A percentile compares a stretch with the other conserved stretches of the same genome.
Conservation (phyloP, 257 asterid genomes). For the Fraxinus americana region DNA sequence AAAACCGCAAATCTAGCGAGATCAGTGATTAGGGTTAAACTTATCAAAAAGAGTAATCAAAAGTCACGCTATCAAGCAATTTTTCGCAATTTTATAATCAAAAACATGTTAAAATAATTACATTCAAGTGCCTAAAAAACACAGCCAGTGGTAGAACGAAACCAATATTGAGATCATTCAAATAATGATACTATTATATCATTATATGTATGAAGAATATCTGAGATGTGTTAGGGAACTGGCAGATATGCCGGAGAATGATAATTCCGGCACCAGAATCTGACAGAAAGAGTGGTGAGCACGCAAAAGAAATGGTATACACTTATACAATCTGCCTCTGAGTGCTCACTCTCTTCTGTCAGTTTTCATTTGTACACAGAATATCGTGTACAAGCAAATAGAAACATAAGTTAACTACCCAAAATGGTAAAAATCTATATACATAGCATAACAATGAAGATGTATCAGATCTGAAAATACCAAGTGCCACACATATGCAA, state of each 20-base stretch:
- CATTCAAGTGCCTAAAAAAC: background rate
- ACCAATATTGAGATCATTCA: background rate
- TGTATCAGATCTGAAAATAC: background rate
- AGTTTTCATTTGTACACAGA: background rate
- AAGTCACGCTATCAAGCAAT: background rate
- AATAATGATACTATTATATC: background rate
- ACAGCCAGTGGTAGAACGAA: background rate
- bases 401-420: background rate
- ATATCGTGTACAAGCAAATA: background rate
- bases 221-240: no score
- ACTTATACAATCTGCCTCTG: background rate
- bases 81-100: background rate
- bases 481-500: background rate
- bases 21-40: background rate
- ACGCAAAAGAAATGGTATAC: conserved; percentile 1
- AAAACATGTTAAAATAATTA: background rate
- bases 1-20: background rate
- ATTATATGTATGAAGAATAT: background rate
- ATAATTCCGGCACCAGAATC: background rate
- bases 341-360: conserved; percentile 14
- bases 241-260: background rate
- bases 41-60: background rate
- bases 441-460: background rate
- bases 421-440: background rate
- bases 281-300: conserved; percentile 3